Evolutionary conservation across 2,329 filamentous ascomycete genomes (phyloP), one percentile per base, ranked within the genome.

Genomic region (Sphaceloma murrayae): DNA sequence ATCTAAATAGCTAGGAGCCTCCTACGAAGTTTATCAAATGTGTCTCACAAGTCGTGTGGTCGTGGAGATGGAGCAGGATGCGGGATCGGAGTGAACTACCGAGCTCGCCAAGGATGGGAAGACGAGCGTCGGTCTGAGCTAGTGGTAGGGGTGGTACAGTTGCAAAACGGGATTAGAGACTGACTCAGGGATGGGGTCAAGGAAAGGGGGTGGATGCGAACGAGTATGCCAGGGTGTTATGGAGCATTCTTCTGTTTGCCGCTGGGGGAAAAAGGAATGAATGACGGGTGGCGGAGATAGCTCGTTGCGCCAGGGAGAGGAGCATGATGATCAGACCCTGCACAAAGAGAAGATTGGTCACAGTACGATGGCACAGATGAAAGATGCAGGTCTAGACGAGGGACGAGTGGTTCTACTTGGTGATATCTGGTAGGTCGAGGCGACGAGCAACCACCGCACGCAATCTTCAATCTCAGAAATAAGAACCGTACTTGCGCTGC

Each of bases 401-500:
- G 55, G 57, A 1, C 45, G 58, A 22, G 53, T 62, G 3, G 54
- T 57, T 2, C 40, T 59, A 5, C 33, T 60, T 1, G 58, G 54
- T 0, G 58, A 61, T 48, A 55, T 58, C 16, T 58, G 49, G 43
- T 53, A 33, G 48, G 52, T 43, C 2, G 21, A 5, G 32, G 3
- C 4, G 3, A n/a, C n/a, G n/a, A n/a, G n/a, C n/a, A n/a, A n/a
- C n/a, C n/a, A n/a, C n/a, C n/a, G n/a, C n/a, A n/a, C n/a, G n/a
- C n/a, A n/a, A n/a, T 54, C 53, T 10, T 59, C 59, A 2, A 51
- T 61, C 34, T 55, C 53, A 3, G 60, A 59, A 7, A 61, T 61
- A 57, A 59, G 60, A 2, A 61, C 60, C 0, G 59, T 58, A 0
- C 49, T 60, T 1, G 59, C 57, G 5, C 43, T 62, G 7, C 53